A percentile compares a stretch with the other conserved stretches of the same genome.
Evolutionary conservation across 73 alveolate species (phyloP).

Genomic region (Tetrahymena borealis): DNA sequence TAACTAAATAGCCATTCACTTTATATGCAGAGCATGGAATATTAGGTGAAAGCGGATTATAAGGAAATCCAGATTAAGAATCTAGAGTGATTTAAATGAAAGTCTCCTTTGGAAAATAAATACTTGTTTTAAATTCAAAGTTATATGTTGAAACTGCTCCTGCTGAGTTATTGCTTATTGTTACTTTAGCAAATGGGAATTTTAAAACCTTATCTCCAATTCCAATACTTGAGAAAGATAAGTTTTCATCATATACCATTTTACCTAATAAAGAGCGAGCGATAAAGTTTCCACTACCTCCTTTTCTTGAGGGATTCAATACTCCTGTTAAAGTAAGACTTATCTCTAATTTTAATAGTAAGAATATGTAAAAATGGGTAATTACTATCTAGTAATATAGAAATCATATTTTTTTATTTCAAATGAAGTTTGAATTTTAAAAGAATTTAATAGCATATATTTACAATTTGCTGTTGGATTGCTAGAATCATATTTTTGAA

Average conservation of each 20-base stretch:
- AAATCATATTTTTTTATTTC: too few species aligned
- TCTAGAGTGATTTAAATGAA: slow-evolving; percentile 37
- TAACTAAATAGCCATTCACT: not conserved
- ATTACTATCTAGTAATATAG: too few species aligned
- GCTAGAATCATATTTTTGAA: not conserved
- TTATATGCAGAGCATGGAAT: slow-evolving; percentile 5
- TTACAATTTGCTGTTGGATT: not conserved
- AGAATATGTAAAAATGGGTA: too few species aligned
- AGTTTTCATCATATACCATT: slow-evolving; percentile 41
- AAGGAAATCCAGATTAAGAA: not conserved
- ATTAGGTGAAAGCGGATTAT: slow-evolving; percentile 21
- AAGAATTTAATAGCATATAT: not conserved
- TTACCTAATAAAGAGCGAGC: slow-evolving; percentile 31
- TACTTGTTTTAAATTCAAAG: slow-evolving; percentile 27
- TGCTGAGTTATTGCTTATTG: slow-evolving; percentile 30
- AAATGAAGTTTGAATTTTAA: too few species aligned
- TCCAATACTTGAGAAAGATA: slow-evolving; percentile 45
- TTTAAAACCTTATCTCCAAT: slow-evolving; percentile 38
- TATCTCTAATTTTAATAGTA: too few species aligned
- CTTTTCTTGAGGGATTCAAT: slow-evolving; percentile 31
- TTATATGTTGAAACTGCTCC: slow-evolving; percentile 29
- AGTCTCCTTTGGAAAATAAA: slow-evolving; percentile 12
- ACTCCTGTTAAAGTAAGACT: slow-evolving; percentile 15
- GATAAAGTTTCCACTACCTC: slow-evolving; percentile 56
- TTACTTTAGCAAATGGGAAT: slow-evolving; percentile 9